Percentiles rank a stretch among this genome's conserved stretches.
phyloP scores from a whole-genome alignment of 129 eudicot species.

The carrot (Daucus carota) region DH1_v3.0 NC_030385.2:45323501-45324000 shows the following conservation, averaged over 20 bases:
- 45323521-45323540: neutral
- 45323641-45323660: too few relatives aligned
- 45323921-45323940: neutral
- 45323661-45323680: neutral
- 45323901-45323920: neutral
- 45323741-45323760: neutral
- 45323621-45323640: too few relatives aligned
- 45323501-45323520: neutral
- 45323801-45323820: slow-evolving; percentile 44
- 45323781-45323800: neutral
- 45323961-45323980: neutral
- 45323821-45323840: neutral
- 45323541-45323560: neutral
- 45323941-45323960: neutral
- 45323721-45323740: neutral
- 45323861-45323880: neutral
- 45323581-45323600: neutral
- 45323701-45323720: too few relatives aligned
- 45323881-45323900: neutral
- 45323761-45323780: neutral
- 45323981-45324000: neutral
- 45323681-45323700: neutral
- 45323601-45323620: too few relatives aligned
- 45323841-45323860: neutral
- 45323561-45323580: neutral